These are phyloP conservation scores for Neocucurbitaria cava DNA, from an alignment of 2,329 filamentous ascomycete species.

Conservation along the genomic window DNA sequence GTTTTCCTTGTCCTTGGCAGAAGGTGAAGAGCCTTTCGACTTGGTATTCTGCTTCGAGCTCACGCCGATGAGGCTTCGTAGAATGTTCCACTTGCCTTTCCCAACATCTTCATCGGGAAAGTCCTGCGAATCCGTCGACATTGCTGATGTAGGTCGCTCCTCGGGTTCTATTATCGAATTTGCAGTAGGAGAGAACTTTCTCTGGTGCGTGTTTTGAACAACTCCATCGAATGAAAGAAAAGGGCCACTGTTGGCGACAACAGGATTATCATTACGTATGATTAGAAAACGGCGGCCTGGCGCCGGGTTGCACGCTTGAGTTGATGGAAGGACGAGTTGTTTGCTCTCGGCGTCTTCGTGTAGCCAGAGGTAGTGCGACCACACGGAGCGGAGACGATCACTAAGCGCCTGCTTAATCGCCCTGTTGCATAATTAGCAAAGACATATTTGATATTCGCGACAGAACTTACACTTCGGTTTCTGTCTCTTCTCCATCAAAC, in stretches of 20 bases:
- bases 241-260: constrained; percentile 59
- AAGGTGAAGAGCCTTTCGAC: constrained; percentile 44
- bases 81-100: constrained; percentile 65
- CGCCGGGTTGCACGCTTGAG: constrained; percentile 82
- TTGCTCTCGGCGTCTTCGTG: constrained; percentile 69
- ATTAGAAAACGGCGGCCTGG: constrained; percentile 88
- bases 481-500: constrained; percentile 70
- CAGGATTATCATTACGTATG: constrained; percentile 76
- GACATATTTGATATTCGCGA: background rate
- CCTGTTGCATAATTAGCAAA: constrained; percentile 52
- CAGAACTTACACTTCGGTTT: constrained; percentile 69
- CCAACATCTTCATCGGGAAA: constrained; percentile 53
- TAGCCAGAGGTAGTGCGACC: constrained; percentile 80
- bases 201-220: constrained; percentile 49
- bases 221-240: constrained; percentile 72
- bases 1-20: constrained; percentile 35
- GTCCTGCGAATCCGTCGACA: constrained; percentile 41
- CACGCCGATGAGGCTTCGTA: constrained; percentile 68
- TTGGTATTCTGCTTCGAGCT: constrained; percentile 53
- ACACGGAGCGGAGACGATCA: constrained; percentile 72
- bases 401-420: constrained; percentile 73
- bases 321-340: constrained; percentile 69
- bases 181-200: constrained; percentile 32
- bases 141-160: constrained; percentile 36
- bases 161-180: constrained; percentile 31